Evolutionary conservation across 345 rosid genomes (phyloP).

Genomic region (Laguncularia racemosa): DNA sequence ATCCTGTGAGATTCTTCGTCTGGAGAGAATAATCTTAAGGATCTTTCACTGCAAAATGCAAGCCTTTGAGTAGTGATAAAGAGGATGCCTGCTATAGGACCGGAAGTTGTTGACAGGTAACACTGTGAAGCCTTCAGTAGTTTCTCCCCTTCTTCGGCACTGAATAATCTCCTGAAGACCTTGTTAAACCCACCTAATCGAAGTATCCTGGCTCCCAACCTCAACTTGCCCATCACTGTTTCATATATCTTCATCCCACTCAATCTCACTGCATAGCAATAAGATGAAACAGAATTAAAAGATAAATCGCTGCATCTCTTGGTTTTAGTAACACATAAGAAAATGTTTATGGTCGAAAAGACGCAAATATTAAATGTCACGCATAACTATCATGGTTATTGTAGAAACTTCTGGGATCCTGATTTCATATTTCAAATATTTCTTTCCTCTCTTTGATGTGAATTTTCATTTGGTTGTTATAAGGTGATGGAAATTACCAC

Average conservation of each 20-base stretch:
- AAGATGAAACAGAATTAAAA: neutral
- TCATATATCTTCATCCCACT: slow-evolving; percentile 22
- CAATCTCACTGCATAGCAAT: slow-evolving; percentile 23
- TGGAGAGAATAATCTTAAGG: slow-evolving; percentile 21
- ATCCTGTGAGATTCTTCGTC: slow-evolving; percentile 20
- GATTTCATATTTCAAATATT: no score
- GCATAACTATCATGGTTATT: neutral
- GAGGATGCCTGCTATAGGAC: slow-evolving; percentile 40
- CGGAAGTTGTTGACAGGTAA: slow-evolving; percentile 30
- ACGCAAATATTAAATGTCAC: neutral
- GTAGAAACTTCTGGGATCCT: no score
- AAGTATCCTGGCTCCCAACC: slow-evolving; percentile 26
- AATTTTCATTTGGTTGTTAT: neutral
- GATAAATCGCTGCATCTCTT: no score
- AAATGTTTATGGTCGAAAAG: neutral
- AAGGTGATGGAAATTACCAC: slow-evolving; percentile 11
- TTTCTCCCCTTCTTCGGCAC: slow-evolving; percentile 22
- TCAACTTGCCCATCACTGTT: slow-evolving; percentile 30
- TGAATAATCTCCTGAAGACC: slow-evolving; percentile 25
- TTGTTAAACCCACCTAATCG: slow-evolving; percentile 30
- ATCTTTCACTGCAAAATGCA: slow-evolving; percentile 41
- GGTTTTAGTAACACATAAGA: no score
- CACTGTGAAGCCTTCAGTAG: slow-evolving; percentile 29
- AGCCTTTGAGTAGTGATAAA: slow-evolving; percentile 30
- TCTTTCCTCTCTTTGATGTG: no score